Base-by-base conservation (phyloP, 306 rosid genomes). In the Comarum palustre region DNA sequence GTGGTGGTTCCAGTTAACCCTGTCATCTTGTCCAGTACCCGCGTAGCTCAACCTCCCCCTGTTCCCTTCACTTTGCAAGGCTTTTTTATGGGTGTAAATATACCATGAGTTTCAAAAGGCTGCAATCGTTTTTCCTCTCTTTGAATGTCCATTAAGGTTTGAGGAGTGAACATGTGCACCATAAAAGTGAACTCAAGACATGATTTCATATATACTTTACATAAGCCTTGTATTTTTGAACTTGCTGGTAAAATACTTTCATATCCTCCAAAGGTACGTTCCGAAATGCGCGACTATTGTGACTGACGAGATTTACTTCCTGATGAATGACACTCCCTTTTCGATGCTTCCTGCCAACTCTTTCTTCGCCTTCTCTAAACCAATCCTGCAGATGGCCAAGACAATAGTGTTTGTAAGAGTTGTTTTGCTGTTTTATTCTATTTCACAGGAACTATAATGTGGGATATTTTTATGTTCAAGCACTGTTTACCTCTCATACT, bases 401-500 rank as follows among this genome's bases (percentile, higher is more conserved):
- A 51, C 59, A 70, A 47, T 3, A 68, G 2, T 1, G 24, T 27
- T 57, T 5, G 12, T 22, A 2, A 25, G 2, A 14, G 41, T 7
- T 20, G 34, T 25, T 3, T 31, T 3, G 25, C 27, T 32, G 15
- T 41, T 66, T 14, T 58, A 2, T 5, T 6, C 22, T 65, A 47
- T 74, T 52, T 9, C 31, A 2, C 57, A 15, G 71, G 36, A 27
- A 15, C 3, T 6, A 11, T 38, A 19, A 20, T 42, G 7, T 10
- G 9, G 34, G 4, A 9, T 11, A 39, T 20, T 38, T 10, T 31
- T 3, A 32, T 29, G 36, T 25, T 2, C 4, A 29, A 6, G 32
- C 9, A 70, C 15, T 10, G 29, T 50, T 15, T 78, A 90, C 97
- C 97, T 92, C 78, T 92, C 97, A 77, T 88, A 92, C 83, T 88